Evolutionary conservation across 2,329 filamentous ascomycete genomes (phyloP), one percentile per base, ranked within the genome.

Genomic region (Cladosporium oxysporum): DNA sequence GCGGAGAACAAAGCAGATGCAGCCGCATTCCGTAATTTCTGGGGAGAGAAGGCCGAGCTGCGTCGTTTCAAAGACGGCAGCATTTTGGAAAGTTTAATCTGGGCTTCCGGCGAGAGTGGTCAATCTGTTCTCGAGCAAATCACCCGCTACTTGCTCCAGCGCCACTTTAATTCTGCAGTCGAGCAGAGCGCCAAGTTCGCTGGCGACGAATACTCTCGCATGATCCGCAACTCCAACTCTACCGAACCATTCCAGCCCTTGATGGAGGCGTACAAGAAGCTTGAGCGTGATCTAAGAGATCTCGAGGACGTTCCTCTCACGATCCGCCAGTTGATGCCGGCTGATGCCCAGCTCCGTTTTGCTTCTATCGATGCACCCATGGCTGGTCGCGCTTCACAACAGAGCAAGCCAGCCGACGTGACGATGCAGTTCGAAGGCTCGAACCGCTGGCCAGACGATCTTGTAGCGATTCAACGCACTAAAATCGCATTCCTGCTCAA

Each of bases 31-130:
- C 91, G 92, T 41, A 87, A 89, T 37, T 98, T 99, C 76, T 99
- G 96, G 95, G 95, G 94, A 7, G 90, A 94, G 11, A 96, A 95
- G 76, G 87, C 95, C 1, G 95, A 99, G 77, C 83, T 99, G 55
- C 88, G 95, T 69, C 91, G 95, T 23, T 99, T 99, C 83, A 96
- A 93, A 73, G 93, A 98, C 74, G 95, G 95, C 26, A 94, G 90
- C 72, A 97, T 99, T 70, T 84, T 93, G 10, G 96, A 99, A 78
- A 97, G 91, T 73, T 82, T 98, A 33, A 89, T 96, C 23, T 99
- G 95, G 95, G 83, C 79, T 2, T 68, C 83, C 2, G 85, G 88
- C 69, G 84, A 86, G 64, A 81, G 87, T 1, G 81, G 84, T 2
- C 77, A 80, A 35, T 86, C 89, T 7, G 87, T 97, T 23, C 87